phyloP scores from a whole-genome alignment of 108 stramenopile species.

The Cyclotella cryptica region DNA sequence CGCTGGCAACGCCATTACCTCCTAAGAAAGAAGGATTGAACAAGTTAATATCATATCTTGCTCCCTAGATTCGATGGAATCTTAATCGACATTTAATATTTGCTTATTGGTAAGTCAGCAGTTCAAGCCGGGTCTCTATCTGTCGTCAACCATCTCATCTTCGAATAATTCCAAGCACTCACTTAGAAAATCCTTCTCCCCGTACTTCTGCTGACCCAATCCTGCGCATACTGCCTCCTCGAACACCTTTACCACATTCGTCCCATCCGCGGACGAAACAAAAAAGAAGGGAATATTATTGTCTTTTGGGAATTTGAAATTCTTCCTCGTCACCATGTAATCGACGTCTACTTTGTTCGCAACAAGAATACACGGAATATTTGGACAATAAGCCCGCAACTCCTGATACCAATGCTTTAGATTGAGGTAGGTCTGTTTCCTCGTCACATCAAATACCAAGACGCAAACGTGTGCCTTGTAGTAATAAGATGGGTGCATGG shows the following conservation, averaged over 20 bases:
- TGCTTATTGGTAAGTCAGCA: not conserved
- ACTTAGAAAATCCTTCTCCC: constrained; percentile 67
- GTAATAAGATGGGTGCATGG: constrained; percentile 90
- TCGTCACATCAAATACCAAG: constrained; percentile 77
- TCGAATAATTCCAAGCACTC: constrained; percentile 69
- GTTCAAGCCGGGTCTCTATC: not conserved
- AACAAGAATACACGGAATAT: constrained; percentile 77
- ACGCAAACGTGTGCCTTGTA: constrained; percentile 84
- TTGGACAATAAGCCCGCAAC: constrained; percentile 67
- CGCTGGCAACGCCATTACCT: not conserved
- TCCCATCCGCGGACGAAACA: constrained; percentile 87
- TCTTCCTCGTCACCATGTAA: constrained; percentile 84
- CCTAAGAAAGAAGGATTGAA: constrained; percentile 1
- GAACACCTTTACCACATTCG: constrained; percentile 87
- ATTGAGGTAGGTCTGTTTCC: constrained; percentile 81
- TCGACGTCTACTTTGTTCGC: constrained; percentile 92
- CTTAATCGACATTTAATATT: not conserved
- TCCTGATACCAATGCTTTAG: constrained; percentile 81
- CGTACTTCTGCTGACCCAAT: constrained; percentile 62
- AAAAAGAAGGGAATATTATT: constrained; percentile 83
- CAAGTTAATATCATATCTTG: constrained; percentile 1
- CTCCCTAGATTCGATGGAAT: not conserved
- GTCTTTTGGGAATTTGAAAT: constrained; percentile 80
- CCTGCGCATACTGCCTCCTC: constrained; percentile 67
- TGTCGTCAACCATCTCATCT: constrained; percentile 19